Evolutionary conservation across 2,329 filamentous ascomycete genomes (phyloP), one percentile per base, ranked within the genome.

Genomic region (Aureobasidium sp.): DNA sequence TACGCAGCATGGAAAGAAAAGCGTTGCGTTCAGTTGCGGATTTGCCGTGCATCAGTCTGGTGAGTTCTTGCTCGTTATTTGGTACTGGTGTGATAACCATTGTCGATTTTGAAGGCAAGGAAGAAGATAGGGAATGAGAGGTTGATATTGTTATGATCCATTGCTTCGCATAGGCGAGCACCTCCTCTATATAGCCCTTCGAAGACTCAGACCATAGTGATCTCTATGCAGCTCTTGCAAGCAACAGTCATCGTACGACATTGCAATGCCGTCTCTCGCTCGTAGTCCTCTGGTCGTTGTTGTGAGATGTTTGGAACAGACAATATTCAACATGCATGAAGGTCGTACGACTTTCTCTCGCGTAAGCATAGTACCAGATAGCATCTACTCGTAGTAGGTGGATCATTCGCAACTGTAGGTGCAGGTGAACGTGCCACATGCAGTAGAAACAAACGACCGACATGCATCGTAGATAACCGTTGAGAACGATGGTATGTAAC

Each of bases 1-100:
- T 99, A 73, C 82, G 81, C 71, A 96, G 80, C 86, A 97, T 92
- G 69, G 93, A 90, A 68, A 84, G 79, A 69, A 97, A 84, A 88
- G 82, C 64, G 86, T 86, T 70, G 92, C 88, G 68, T 94, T 96
- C 65, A 84, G 83, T 67, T 85, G 84, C 76, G 85, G 93, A 71
- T 85, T 86, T 63, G 85, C 82, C 58, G 86, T 89, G 73, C 90
- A 27, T 90, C 86, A 69, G 89, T 89, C 72, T 87, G 12, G 27
- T 31, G 29, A 61, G 31, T 11, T 58, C 40, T n/a, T 58, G 54
- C 22, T 58, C 54, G 54, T n/a, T 39, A 5, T 29, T n/a, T 14
- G 31, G 31, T 7, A 39, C 8, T 19, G 40, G 29, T 24, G 42
- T 33, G 6, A 17, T 22, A 14, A 31, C 5, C 54, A 58, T 58